phyloP scores from a whole-genome alignment of 1,284 basidiomycete genomes.

The Veloboletus limbatus region DNA sequence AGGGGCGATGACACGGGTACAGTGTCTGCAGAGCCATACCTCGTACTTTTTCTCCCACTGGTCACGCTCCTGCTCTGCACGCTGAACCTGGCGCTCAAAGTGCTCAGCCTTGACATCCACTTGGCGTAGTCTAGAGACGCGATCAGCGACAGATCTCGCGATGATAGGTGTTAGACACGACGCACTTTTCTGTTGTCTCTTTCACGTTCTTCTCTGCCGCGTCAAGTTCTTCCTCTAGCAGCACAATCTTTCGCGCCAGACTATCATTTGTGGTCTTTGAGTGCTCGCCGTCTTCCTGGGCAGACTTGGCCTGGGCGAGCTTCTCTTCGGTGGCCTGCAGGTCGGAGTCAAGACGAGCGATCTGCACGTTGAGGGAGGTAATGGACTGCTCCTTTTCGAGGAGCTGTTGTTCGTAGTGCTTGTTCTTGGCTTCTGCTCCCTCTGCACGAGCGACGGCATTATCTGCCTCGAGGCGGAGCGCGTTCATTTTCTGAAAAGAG shows the following conservation, averaged over 20 bases:
- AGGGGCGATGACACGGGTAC: neutral
- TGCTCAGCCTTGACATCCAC: slow-evolving; percentile 99
- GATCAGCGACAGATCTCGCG: slow-evolving; percentile 20
- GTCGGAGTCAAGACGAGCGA: slow-evolving; percentile 67
- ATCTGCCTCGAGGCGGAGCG: slow-evolving; percentile 87
- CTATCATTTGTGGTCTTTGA: slow-evolving; percentile 77
- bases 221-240: slow-evolving; percentile 96
- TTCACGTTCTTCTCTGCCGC: slow-evolving; percentile 95
- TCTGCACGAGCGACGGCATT: slow-evolving; percentile 77
- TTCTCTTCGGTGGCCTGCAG: slow-evolving; percentile 79
- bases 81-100: slow-evolving; percentile 90
- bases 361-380: slow-evolving; percentile 77
- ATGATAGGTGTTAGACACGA: slow-evolving; percentile 22
- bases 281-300: slow-evolving; percentile 70
- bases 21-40: slow-evolving; percentile 44
- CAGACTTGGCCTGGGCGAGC: slow-evolving; percentile 69
- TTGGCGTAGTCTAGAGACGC: slow-evolving; percentile 75
- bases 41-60: slow-evolving; percentile 94
- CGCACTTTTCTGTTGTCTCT: slow-evolving; percentile 96
- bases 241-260: slow-evolving; percentile 81
- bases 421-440: slow-evolving; percentile 81
- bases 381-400: slow-evolving; percentile 90
- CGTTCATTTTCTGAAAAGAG: slow-evolving; percentile 56
- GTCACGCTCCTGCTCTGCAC: slow-evolving; percentile 91
- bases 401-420: slow-evolving; percentile 77